Evolutionary conservation across 2,329 filamentous ascomycete species (phyloP).

Genomic region (Trichoderma semiorbis): DNA sequence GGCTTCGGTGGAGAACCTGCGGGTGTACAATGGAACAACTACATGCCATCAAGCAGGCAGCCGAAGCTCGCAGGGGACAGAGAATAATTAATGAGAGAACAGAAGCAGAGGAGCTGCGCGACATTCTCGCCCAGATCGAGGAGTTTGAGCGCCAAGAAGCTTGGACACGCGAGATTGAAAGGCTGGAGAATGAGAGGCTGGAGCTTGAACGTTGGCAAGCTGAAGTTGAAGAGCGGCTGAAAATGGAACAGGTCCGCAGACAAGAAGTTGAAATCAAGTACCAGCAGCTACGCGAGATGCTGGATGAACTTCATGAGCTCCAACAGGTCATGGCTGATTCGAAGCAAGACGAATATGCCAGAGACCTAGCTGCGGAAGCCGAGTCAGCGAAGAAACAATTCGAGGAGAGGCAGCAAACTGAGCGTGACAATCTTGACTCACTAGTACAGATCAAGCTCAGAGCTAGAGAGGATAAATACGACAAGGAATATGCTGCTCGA

Average conservation of each 20-base stretch:
- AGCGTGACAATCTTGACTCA: constrained; percentile 30
- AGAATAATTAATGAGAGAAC: constrained; percentile 33
- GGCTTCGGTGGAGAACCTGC: constrained; percentile 68
- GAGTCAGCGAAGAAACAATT: constrained; percentile 30
- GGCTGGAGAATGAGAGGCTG: constrained; percentile 36
- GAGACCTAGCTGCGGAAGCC: constrained; percentile 26
- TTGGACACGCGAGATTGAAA: constrained; percentile 38
- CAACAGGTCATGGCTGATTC: constrained; percentile 39
- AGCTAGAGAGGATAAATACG: constrained; percentile 34
- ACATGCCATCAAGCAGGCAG: constrained; percentile 36
- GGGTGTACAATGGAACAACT: constrained; percentile 54
- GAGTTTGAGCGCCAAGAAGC: constrained; percentile 48
- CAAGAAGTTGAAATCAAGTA: constrained; percentile 39
- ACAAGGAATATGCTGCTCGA: constrained; percentile 41
- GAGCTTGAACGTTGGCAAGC: constrained; percentile 37
- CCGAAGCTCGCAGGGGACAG: constrained; percentile 33
- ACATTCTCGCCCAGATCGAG: constrained; percentile 45
- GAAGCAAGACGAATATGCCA: constrained; percentile 37
- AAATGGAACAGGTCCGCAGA: constrained; percentile 40
- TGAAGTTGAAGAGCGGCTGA: constrained; percentile 38
- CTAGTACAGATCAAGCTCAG: constrained; percentile 30
- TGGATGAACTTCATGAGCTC: constrained; percentile 40
- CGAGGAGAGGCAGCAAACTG: constrained; percentile 31
- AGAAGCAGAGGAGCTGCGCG: constrained; percentile 35
- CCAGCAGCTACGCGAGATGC: constrained; percentile 31